These are phyloP conservation scores for Thermothielavioides terrestris DNA, from an alignment of 495 filamentous ascomycete species.

Conservation along the genomic window DNA sequence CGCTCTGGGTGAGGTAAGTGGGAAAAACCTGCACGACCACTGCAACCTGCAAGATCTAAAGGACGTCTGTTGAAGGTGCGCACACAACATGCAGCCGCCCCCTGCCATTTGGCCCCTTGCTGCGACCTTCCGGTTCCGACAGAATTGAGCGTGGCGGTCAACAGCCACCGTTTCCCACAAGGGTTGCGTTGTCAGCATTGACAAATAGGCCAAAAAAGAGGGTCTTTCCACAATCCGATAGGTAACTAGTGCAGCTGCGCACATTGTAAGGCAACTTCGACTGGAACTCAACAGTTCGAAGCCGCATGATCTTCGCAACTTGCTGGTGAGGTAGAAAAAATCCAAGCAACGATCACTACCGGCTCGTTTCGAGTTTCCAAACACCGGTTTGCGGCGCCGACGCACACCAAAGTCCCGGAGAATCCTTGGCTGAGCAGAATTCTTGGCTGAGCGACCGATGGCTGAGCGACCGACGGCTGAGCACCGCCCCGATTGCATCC, in stretches of 20 bases:
- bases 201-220: slow-evolving; percentile 8
- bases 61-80: background rate
- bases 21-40: no score
- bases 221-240: no score
- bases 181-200: slow-evolving; percentile 17
- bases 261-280: no score
- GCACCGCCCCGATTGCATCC: slow-evolving; percentile 4
- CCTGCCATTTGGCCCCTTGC: background rate
- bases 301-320: background rate
- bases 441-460: background rate
- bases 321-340: no score
- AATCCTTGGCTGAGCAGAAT: background rate
- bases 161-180: background rate
- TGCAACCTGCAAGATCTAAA: background rate
- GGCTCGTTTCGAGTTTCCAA: background rate
- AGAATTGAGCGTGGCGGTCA: slow-evolving; percentile 1
- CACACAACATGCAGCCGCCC: background rate
- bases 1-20: no score
- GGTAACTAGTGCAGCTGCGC: no score
- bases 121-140: background rate
- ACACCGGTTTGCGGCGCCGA: background rate
- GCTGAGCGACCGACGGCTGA: slow-evolving; percentile 2
- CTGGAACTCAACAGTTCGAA: no score
- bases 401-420: background rate
- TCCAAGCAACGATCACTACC: no score